These are phyloP conservation scores for Ophiostoma novo-ulmi DNA, from an alignment of 2,329 filamentous ascomycete species.

Conservation along the genomic window DNA sequence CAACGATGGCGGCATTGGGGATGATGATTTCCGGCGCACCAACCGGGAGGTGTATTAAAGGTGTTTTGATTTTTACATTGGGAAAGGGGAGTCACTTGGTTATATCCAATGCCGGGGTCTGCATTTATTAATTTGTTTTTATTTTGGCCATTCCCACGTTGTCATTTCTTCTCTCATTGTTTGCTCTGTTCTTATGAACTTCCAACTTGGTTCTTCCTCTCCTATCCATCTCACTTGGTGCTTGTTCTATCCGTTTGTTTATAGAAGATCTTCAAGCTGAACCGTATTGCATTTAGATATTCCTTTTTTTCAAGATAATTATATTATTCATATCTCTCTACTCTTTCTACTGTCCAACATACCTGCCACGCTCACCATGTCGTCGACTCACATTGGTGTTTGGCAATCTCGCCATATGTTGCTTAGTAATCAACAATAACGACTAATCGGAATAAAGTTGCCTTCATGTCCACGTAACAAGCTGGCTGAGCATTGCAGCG, in stretches of 20 bases:
- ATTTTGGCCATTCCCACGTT: background rate
- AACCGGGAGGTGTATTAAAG: slow-evolving; percentile 25
- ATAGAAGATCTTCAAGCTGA: background rate
- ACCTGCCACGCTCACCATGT: background rate
- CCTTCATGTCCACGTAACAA: background rate
- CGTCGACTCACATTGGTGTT: background rate
- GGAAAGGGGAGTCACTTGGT: slow-evolving; percentile 9
- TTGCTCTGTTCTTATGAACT: background rate
- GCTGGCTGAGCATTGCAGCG: background rate
- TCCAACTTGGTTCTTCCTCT: background rate
- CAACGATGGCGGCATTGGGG: slow-evolving; percentile 23
- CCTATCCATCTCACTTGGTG: background rate
- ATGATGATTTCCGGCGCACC: slow-evolving; percentile 24
- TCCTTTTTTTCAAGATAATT: background rate
- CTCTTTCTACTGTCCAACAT: no score
- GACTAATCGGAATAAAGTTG: background rate
- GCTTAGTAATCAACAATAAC: background rate
- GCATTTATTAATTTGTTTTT: background rate
- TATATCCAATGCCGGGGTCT: slow-evolving; percentile 10
- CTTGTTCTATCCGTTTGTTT: background rate
- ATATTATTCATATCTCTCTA: background rate
- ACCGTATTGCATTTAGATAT: background rate
- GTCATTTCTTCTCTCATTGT: background rate
- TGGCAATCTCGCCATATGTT: background rate
- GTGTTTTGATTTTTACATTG: background rate